Conservation (phyloP, 331 rosid species). For the Acacia pycnantha region DNA sequence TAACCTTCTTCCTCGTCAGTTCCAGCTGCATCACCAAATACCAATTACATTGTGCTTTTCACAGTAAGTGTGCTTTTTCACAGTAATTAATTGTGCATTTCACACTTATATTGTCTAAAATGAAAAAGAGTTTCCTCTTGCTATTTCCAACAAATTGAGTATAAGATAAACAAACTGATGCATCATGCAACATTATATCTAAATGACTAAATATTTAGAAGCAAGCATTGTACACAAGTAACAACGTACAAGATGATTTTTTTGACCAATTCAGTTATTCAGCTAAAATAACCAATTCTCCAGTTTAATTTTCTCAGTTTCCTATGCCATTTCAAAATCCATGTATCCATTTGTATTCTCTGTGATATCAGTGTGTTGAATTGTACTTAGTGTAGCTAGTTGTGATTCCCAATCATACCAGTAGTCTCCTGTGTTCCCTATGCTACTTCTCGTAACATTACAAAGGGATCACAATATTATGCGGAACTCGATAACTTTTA, state of each 20-base stretch:
- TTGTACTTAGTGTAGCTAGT: neutral
- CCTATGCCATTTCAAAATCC: neutral
- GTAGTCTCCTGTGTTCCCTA: neutral
- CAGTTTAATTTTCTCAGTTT: neutral
- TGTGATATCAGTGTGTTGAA: neutral
- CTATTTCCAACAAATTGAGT: constrained; percentile 14
- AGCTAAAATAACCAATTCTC: constrained; percentile 9
- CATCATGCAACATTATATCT: neutral
- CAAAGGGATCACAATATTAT: neutral
- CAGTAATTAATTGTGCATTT: neutral
- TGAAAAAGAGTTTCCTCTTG: neutral
- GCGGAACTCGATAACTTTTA: neutral
- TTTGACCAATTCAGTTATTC: neutral
- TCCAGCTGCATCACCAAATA: constrained; percentile 53
- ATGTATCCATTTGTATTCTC: neutral
- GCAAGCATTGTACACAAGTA: neutral
- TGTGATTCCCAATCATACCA: neutral
- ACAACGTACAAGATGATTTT: neutral
- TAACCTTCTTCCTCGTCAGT: constrained; percentile 55
- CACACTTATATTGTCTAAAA: neutral
- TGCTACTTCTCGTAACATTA: neutral
- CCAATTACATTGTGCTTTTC: constrained; percentile 12
- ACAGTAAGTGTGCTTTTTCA: neutral
- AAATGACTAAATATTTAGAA: neutral
- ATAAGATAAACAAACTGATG: neutral